Evolutionary conservation across 2,329 filamentous ascomycete species (phyloP).

Genomic region (Arthrobotrys iridis): DNA sequence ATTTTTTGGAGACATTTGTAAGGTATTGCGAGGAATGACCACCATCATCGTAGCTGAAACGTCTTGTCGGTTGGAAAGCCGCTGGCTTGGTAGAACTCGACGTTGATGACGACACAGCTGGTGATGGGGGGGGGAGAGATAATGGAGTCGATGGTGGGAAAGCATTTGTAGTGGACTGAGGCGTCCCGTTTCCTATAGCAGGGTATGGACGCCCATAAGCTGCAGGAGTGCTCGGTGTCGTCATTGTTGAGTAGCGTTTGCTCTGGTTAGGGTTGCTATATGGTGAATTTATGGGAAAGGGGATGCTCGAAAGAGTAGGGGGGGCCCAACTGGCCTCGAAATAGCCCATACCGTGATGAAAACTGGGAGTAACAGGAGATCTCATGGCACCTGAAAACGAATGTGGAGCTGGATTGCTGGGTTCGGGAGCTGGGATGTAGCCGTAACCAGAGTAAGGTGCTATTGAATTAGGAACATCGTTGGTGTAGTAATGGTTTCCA

Average conservation of each 20-base stretch:
- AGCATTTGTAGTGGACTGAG: constrained; percentile 29
- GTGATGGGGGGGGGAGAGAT: constrained; percentile 37
- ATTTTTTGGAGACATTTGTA: constrained; percentile 1
- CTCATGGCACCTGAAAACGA: constrained; percentile 41
- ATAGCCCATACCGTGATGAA: constrained; percentile 50
- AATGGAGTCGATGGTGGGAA: constrained; percentile 40
- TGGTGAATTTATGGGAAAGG: constrained; percentile 1
- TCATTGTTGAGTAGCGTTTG: constrained; percentile 24
- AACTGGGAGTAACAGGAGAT: constrained; percentile 24
- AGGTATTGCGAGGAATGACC: constrained; percentile 6
- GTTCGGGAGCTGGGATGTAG: constrained; percentile 42
- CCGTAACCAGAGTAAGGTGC: constrained; percentile 42
- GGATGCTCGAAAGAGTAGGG: neutral
- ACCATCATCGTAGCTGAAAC: constrained; percentile 53
- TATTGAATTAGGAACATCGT: constrained; percentile 22
- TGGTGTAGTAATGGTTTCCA: constrained; percentile 35
- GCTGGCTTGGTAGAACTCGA: constrained; percentile 24
- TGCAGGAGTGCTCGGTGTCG: constrained; percentile 25
- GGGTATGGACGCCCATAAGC: constrained; percentile 10
- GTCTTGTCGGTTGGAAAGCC: constrained; percentile 6
- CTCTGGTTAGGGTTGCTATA: constrained; percentile 16
- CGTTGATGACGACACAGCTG: constrained; percentile 34
- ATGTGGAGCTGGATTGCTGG: constrained; percentile 19
- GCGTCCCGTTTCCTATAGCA: constrained; percentile 4
- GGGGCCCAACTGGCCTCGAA: constrained; percentile 36